Percentiles rank a stretch among this genome's conserved stretches.
These are phyloP conservation scores for Hyaloscypha hepaticicola DNA, from an alignment of 495 filamentous ascomycete genomes.

Conservation along the genomic window DNA sequence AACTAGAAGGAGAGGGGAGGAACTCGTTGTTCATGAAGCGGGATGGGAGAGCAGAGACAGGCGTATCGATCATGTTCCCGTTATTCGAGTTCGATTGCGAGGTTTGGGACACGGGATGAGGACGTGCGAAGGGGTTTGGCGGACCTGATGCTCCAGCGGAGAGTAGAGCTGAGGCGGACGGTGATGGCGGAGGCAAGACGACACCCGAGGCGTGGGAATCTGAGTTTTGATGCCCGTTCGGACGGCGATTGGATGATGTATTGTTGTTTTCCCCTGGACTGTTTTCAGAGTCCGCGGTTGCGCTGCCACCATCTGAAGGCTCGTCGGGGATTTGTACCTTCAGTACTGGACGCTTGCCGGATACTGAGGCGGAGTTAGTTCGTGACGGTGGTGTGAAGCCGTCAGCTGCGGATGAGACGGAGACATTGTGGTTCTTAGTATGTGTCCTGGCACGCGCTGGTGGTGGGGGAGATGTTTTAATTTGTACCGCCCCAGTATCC, in stretches of 20 bases:
- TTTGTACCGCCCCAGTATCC: slow-evolving; percentile 52
- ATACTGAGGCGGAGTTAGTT: slow-evolving; percentile 62
- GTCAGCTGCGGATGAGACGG: slow-evolving; percentile 56
- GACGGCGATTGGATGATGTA: slow-evolving; percentile 23
- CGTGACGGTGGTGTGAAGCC: slow-evolving; percentile 67
- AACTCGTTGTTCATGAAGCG: slow-evolving; percentile 83
- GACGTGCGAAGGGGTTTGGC: slow-evolving; percentile 92
- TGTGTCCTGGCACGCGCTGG: slow-evolving; percentile 44
- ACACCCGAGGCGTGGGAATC: slow-evolving; percentile 57
- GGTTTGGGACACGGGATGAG: slow-evolving; percentile 62
- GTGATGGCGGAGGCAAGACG: slow-evolving; percentile 90
- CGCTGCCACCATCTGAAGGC: slow-evolving; percentile 61
- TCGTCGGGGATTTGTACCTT: slow-evolving; percentile 95
- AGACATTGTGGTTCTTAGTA: slow-evolving; percentile 47
- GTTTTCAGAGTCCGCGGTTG: slow-evolving; percentile 71
- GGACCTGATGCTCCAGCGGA: slow-evolving; percentile 92
- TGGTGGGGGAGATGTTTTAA: slow-evolving; percentile 44
- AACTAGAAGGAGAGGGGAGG: slow-evolving; percentile 82
- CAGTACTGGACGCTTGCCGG: slow-evolving; percentile 71
- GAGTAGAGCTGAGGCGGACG: slow-evolving; percentile 77
- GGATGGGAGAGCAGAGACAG: slow-evolving; percentile 94
- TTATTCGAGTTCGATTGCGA: slow-evolving; percentile 55
- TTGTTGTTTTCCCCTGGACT: slow-evolving; percentile 70
- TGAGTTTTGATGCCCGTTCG: slow-evolving; percentile 19
- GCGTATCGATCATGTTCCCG: slow-evolving; percentile 83